Evolutionary conservation across 768 basidiomycete genomes (phyloP), one percentile per base, ranked within the genome.

Genomic region (Hericium coralloides): DNA sequence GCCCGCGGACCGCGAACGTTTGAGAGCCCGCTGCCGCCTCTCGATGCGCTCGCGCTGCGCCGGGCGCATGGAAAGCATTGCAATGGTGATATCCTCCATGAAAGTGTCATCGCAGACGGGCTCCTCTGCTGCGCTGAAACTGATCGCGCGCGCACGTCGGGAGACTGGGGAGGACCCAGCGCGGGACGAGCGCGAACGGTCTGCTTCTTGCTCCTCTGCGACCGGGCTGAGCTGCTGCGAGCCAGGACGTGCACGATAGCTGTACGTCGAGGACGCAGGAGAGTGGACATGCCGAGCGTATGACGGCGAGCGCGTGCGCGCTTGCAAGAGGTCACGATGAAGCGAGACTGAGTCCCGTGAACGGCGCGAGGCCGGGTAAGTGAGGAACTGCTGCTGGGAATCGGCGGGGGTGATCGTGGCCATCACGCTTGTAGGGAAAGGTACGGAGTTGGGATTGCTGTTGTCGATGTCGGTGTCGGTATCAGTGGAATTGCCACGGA

Each of bases 201-300:
- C 55, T 38, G 56, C 60, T 26, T 61, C 62, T 15, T 17, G 58
- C 55, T 62, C 62, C 52, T 63, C 62, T 3, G 17, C 62, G 20
- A 63, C 62, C 12, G 62, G 62, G 20, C 62, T 63, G 38, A 63
- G 60, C 55, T 63, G 60, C 9, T 61, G 55, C 6, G 55, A 3
- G 17, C 20, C 55, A 45, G 57, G 43, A 25, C 57, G 62, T 22
- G 43, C 37, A n/a, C 62, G 62, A 23, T 49, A 15, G 38, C 60
- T 61, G 15, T 60, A 60, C 43, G 61, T 45, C 7, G 62, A 63
- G 20, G 60, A 53, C 1, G 57, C 57, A 20, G 62, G 57, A 18
- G 62, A 57, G 22, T 60, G 62, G n/a, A 45, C 47, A 12, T 58
- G 26, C n/a, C 55, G 59, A 49, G 43, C n/a, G 15, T 45, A 45